Base-by-base conservation (phyloP, 495 filamentous ascomycete species). In the Cercophora scortea region DNA sequence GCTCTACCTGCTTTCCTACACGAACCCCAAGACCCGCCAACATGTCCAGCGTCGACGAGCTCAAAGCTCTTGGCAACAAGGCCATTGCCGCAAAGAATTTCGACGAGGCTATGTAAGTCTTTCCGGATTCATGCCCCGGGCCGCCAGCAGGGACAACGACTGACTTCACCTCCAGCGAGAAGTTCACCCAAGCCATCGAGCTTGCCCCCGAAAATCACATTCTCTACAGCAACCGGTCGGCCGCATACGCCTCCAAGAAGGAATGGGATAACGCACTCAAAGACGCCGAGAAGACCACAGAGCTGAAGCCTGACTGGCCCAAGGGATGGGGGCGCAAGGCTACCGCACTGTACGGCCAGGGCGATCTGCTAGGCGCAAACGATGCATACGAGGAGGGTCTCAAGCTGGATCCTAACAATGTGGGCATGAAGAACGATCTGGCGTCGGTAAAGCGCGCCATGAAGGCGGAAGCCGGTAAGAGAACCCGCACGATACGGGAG, bases 61-160 rank as follows among this genome's bases (percentile, higher is more conserved):
- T 97, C 59, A 98, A 98, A 78, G 89, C 91, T 57, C 85, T 91
- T 66, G 93, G 93, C 77, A 98, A 98, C 76, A 94, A 95, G 72
- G 90, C 93, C 71, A 97, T 98, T 67, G 83, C 89, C 55, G 90
- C 85, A 45, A 97, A 97, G 78, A 88, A 96, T 63, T 98, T 96
- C 63, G 78, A 91, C 60, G 90, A 91, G 68, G 92, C 93, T 57
- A 83, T 96, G 93, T 98, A 84, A 69, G 87, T 79, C 56, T 50
- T 50, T 66, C 64, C 25, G 5, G 25, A 25, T 59, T 62, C 44
- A 51, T 42, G 8, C 17, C 11, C 25, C 25, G 25, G 2, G 25
- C 25, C 25, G 25, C 25, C 25, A 25, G 25, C 25, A 25, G 25
- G 25, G 5, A 25, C 6, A 9, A 7, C 11, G 33, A 19, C 38